Evolutionary conservation across 805 yeast genomes (phyloP).

Genomic region (Starmerella apicola): DNA sequence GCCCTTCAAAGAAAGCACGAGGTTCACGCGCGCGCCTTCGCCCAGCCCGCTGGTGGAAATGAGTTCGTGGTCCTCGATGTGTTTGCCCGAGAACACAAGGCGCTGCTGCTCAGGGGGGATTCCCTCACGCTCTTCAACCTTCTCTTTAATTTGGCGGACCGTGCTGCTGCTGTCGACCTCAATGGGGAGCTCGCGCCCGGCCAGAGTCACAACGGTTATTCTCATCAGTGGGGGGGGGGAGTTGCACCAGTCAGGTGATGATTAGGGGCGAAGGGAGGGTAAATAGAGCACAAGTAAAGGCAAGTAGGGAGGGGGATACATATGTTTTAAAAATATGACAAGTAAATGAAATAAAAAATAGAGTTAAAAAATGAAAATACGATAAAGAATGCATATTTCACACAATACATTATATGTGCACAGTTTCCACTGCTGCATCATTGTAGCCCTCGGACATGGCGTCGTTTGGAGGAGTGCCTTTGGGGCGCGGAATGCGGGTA

Average conservation of each 20-base stretch:
- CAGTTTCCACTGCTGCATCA: no score
- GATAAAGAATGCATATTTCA: no score
- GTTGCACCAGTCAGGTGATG: not conserved
- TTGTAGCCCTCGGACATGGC: not conserved
- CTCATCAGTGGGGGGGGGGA: conserved; percentile 9
- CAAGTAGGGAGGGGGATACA: no score
- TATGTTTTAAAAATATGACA: no score
- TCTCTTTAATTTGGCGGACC: conserved; percentile 68
- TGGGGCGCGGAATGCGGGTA: not conserved
- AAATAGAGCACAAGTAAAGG: no score
- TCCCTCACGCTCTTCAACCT: conserved; percentile 91
- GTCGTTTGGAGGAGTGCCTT: not conserved
- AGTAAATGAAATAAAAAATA: no score
- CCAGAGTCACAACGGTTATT: conserved; percentile 18
- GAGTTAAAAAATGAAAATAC: no score
- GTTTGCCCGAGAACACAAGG: conserved; percentile 79
- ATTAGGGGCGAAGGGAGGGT: no score
- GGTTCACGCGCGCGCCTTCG: conserved; percentile 78
- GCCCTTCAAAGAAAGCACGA: conserved; percentile 87
- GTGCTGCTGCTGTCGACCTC: conserved; percentile 27
- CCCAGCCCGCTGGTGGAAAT: conserved; percentile 60
- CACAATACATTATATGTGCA: no score
- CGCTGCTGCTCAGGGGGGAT: conserved; percentile 95
- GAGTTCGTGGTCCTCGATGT: conserved; percentile 71
- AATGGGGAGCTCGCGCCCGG: conserved; percentile 23